phyloP scores from a whole-genome alignment of 352 stramenopile genomes.

The Globisporangium parvum region DNA sequence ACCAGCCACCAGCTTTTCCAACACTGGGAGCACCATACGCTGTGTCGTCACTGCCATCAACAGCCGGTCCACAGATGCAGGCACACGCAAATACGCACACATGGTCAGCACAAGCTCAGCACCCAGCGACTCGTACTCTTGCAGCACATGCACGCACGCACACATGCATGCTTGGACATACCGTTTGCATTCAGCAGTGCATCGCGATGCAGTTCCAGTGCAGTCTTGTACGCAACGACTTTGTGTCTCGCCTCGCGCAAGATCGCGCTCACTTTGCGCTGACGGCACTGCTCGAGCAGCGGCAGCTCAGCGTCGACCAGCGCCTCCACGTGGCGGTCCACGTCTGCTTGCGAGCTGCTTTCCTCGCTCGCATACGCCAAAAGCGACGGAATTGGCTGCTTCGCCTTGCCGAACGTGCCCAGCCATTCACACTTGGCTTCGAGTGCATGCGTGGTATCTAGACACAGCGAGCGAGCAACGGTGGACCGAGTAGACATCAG shows the following conservation, averaged over 20 bases:
- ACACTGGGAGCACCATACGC: neutral
- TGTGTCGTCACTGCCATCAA: neutral
- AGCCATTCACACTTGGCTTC: slow-evolving; percentile 22
- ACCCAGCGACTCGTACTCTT: neutral
- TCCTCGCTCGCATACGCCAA: too few relatives aligned
- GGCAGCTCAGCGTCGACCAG: too few relatives aligned
- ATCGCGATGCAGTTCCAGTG: slow-evolving; percentile 1
- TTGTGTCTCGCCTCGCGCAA: slow-evolving; percentile 24
- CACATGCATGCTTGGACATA: too few relatives aligned
- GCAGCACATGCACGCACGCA: too few relatives aligned
- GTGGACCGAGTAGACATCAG: neutral
- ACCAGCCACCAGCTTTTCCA: neutral
- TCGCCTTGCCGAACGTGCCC: slow-evolving; percentile 29
- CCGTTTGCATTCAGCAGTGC: neutral
- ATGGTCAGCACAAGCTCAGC: neutral
- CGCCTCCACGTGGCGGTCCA: too few relatives aligned
- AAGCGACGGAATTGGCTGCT: too few relatives aligned
- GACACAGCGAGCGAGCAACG: neutral
- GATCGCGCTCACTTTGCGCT: too few relatives aligned
- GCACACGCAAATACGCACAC: too few relatives aligned
- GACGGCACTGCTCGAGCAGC: too few relatives aligned
- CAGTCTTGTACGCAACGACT: slow-evolving; percentile 16
- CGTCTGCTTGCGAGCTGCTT: too few relatives aligned
- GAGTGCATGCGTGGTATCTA: slow-evolving; percentile 25
- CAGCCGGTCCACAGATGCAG: too few relatives aligned